A percentile compares a stretch with the other conserved stretches of the same genome.
These are phyloP conservation scores for Ambrosiella beaveri DNA, from an alignment of 2,329 filamentous ascomycete species.

Conservation along the genomic window DNA sequence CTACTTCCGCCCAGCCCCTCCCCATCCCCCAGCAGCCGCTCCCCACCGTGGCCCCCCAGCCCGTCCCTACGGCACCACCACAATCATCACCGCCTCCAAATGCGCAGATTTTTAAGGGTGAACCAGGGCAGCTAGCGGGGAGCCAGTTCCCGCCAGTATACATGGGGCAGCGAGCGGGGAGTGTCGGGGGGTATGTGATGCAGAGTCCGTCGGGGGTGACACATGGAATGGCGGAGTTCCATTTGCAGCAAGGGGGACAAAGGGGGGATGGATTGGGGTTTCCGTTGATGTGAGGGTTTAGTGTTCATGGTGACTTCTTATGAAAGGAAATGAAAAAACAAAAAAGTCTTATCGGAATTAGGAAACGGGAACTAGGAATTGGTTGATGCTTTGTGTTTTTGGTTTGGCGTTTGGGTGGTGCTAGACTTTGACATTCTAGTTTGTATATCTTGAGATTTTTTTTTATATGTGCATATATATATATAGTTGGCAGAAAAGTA, in stretches of 20 bases:
- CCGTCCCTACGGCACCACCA: slow-evolving; percentile 1
- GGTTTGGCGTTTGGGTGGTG: too few species aligned
- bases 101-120: slow-evolving; percentile 3
- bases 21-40: background rate
- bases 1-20: background rate
- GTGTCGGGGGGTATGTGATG: background rate
- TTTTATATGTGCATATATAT: too few species aligned
- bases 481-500: too few species aligned
- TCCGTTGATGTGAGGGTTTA: slow-evolving; percentile 2
- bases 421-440: too few species aligned
- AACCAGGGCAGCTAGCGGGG: background rate
- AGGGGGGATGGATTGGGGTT: slow-evolving; percentile 3
- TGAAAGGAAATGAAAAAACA: too few species aligned
- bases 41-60: slow-evolving; percentile 1
- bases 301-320: background rate
- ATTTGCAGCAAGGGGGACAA: slow-evolving; percentile 1
- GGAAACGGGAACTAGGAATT: too few species aligned
- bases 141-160: background rate
- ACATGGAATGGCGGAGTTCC: slow-evolving; percentile 6
- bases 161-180: background rate
- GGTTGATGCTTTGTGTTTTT: too few species aligned
- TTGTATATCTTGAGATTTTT: too few species aligned
- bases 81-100: background rate
- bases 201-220: background rate
- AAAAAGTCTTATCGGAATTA: too few species aligned